Conservation (phyloP, 345 rosid genomes). For the Eucalyptus grandis region DNA sequence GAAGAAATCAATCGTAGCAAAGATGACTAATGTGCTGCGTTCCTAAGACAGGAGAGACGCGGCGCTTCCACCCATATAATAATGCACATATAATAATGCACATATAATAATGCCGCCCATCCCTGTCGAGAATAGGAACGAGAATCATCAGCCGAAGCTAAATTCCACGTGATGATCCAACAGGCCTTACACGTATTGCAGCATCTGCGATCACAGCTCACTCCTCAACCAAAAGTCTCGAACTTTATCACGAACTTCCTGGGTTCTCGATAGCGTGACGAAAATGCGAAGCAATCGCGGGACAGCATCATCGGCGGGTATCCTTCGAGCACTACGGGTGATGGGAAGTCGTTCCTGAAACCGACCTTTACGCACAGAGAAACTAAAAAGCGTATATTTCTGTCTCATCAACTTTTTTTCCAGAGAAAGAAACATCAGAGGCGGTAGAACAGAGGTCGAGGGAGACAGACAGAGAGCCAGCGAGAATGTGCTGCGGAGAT, state of each 20-base stretch:
- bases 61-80: neutral
- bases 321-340: neutral
- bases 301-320: neutral
- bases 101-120: neutral
- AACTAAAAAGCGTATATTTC: neutral
- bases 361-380: neutral
- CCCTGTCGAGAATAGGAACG: neutral
- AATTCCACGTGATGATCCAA: neutral
- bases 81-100: neutral
- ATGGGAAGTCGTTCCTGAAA: neutral
- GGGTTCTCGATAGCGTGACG: neutral
- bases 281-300: neutral
- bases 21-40: rapidly evolving
- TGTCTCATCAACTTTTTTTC: neutral
- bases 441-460: neutral
- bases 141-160: neutral
- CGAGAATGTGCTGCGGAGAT: conserved; percentile 42
- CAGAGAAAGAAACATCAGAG: neutral
- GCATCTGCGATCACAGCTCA: neutral
- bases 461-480: neutral
- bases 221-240: neutral
- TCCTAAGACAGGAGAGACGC: neutral
- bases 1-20: neutral
- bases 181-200: neutral
- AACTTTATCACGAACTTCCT: neutral